Percentiles rank a stretch among this genome's conserved stretches.
Evolutionary conservation across 169 alveolate genomes (phyloP).

Genomic region (Eimeria falciformis): DNA sequence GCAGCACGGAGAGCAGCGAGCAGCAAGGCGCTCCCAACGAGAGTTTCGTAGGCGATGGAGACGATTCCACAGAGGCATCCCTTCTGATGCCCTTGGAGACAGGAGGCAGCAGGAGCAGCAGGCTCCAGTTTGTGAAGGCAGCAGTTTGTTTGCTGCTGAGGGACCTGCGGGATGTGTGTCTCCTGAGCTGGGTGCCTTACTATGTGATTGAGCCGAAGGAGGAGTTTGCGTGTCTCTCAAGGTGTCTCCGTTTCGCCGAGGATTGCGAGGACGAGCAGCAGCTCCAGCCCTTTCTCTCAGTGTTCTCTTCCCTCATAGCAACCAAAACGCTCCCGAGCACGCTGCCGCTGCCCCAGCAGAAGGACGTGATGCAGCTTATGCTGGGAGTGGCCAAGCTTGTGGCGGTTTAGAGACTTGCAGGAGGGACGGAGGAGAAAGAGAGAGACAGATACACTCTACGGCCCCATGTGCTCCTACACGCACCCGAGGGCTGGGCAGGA

Average conservation of each 20-base stretch:
- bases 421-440: background rate
- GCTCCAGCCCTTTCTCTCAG: slow-evolving; percentile 21
- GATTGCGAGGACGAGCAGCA: slow-evolving; percentile 14
- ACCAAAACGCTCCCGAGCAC: slow-evolving; percentile 50
- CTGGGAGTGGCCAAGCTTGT: slow-evolving; percentile 11
- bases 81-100: background rate
- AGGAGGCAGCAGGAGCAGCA: background rate
- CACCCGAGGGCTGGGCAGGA: too few relatives aligned
- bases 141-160: slow-evolving; percentile 55
- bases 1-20: background rate
- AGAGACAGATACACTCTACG: too few relatives aligned
- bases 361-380: slow-evolving; percentile 10
- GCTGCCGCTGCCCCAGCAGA: slow-evolving; percentile 67
- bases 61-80: background rate
- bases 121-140: slow-evolving; percentile 35
- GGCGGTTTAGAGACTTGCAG: background rate
- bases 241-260: slow-evolving; percentile 23
- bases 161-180: slow-evolving; percentile 64
- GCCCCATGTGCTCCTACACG: too few relatives aligned
- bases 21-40: too few relatives aligned
- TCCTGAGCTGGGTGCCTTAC: slow-evolving; percentile 36
- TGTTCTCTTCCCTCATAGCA: slow-evolving; percentile 18
- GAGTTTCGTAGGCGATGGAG: background rate
- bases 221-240: slow-evolving; percentile 32
- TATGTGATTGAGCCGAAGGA: background rate